Conservation (phyloP, 2,329 filamentous ascomycete species). For the Fusarium sp. region DNA sequence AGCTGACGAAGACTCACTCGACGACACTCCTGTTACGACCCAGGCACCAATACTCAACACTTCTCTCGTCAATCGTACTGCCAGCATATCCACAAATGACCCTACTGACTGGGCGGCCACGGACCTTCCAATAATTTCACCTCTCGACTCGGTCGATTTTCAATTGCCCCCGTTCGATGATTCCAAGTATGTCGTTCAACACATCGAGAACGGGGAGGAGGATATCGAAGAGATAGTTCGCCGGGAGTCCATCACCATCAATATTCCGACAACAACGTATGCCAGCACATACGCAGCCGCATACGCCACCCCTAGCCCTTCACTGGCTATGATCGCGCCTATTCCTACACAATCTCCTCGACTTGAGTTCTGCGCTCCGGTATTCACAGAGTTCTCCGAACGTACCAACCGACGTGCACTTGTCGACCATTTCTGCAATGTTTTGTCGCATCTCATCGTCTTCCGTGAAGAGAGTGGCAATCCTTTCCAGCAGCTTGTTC, state of each 20-base stretch:
- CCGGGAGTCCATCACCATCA: constrained; percentile 26
- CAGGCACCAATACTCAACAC: constrained; percentile 2
- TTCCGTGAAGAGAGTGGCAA: constrained; percentile 71
- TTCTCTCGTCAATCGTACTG: constrained; percentile 19
- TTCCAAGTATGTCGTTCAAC: constrained; percentile 7
- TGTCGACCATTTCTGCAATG: constrained; percentile 71
- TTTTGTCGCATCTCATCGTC: constrained; percentile 72
- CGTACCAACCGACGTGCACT: constrained; percentile 64
- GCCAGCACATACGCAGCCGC: constrained; percentile 25
- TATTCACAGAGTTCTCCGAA: constrained; percentile 66
- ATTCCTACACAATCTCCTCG: constrained; percentile 45
- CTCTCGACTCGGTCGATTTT: constrained; percentile 46
- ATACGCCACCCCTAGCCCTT: constrained; percentile 32
- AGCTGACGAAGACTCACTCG: constrained; percentile 26
- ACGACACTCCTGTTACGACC: constrained; percentile 17
- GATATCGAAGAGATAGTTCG: constrained; percentile 46
- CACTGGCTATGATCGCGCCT: constrained; percentile 42
- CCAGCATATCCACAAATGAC: constrained; percentile 17
- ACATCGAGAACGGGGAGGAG: constrained; percentile 34
- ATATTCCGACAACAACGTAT: constrained; percentile 30
- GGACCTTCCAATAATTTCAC: constrained; percentile 44
- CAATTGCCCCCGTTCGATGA: constrained; percentile 44
- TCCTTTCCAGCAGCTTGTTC: constrained; percentile 69
- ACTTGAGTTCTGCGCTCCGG: constrained; percentile 62
- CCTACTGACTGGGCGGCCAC: constrained; percentile 32